These are phyloP conservation scores for Fusarium chuoi DNA, from an alignment of 2,329 filamentous ascomycete genomes.

Conservation along the genomic window DNA sequence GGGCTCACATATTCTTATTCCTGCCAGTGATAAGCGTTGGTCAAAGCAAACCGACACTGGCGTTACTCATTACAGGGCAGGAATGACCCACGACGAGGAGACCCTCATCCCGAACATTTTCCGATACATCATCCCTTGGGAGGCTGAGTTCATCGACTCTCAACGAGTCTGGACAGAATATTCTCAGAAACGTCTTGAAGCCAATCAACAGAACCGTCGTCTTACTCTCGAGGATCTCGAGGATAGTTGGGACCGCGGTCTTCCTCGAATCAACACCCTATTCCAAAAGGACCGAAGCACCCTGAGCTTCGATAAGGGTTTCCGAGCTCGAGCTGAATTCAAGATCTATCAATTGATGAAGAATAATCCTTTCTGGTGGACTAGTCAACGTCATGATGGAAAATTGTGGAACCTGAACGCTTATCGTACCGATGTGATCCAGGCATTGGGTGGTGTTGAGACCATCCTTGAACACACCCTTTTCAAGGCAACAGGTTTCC, in stretches of 20 bases:
- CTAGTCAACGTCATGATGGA: conserved; percentile 94
- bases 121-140: conserved; percentile 99
- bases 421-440: conserved; percentile 96
- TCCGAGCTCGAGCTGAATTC: conserved; percentile 94
- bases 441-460: conserved; percentile 94
- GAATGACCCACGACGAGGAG: conserved; percentile 98
- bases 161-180: conserved; percentile 99
- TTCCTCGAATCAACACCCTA: conserved; percentile 97
- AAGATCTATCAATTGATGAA: conserved; percentile 99
- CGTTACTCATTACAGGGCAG: conserved; percentile 94
- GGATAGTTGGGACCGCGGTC: conserved; percentile 97
- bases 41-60: conserved; percentile 98
- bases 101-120: conserved; percentile 99
- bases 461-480: conserved; percentile 96
- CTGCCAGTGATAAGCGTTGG: conserved; percentile 97
- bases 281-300: conserved; percentile 99
- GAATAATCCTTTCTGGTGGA: conserved; percentile 99
- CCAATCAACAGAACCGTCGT: conserved; percentile 95
- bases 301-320: conserved; percentile 97
- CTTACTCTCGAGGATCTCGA: conserved; percentile 96
- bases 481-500: conserved; percentile 97
- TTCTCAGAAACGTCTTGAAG: conserved; percentile 95
- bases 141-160: conserved; percentile 98
- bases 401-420: conserved; percentile 98
- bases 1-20: conserved; percentile 96